A percentile compares a stretch with the other conserved stretches of the same genome.
Evolutionary conservation across 2,329 filamentous ascomycete genomes (phyloP).

Genomic region (Trichoderma hamatum): DNA sequence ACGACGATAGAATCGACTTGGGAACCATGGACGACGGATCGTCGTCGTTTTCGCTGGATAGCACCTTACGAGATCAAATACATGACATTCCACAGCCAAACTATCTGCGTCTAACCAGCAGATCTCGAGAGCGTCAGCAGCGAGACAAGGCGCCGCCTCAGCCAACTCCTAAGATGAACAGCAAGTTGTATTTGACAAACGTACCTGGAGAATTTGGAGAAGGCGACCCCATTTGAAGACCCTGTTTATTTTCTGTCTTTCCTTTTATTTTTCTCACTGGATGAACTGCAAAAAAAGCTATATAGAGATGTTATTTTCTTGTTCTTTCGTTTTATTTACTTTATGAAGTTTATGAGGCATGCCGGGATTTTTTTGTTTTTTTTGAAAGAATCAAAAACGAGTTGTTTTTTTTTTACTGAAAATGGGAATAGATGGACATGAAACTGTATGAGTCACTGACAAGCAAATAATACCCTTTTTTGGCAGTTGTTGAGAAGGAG

Average conservation of each 20-base stretch:
- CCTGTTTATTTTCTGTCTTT: neutral
- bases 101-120: conserved; percentile 38
- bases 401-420: neutral
- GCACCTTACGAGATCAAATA: conserved; percentile 53
- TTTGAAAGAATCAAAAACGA: no score
- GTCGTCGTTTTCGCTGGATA: conserved; percentile 62
- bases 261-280: no score
- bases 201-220: conserved; percentile 41
- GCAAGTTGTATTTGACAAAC: conserved; percentile 40
- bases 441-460: neutral
- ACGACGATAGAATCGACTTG: conserved; percentile 56
- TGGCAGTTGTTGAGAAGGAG: neutral
- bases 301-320: conserved; percentile 2
- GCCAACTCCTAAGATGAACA: conserved; percentile 47
- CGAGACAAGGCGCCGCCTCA: conserved; percentile 44
- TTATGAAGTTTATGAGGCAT: conserved; percentile 15
- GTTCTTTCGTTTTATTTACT: neutral
- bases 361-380: neutral
- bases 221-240: conserved; percentile 40
- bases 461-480: conserved; percentile 22
- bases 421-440: conserved; percentile 19
- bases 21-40: conserved; percentile 47
- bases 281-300: neutral
- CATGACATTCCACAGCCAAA: conserved; percentile 48
- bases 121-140: conserved; percentile 40